Percentiles rank a stretch among this genome's conserved stretches.
These are phyloP conservation scores for Pseudozyma sp. DNA, from an alignment of 1,284 basidiomycete species.

Conservation along the genomic window DNA sequence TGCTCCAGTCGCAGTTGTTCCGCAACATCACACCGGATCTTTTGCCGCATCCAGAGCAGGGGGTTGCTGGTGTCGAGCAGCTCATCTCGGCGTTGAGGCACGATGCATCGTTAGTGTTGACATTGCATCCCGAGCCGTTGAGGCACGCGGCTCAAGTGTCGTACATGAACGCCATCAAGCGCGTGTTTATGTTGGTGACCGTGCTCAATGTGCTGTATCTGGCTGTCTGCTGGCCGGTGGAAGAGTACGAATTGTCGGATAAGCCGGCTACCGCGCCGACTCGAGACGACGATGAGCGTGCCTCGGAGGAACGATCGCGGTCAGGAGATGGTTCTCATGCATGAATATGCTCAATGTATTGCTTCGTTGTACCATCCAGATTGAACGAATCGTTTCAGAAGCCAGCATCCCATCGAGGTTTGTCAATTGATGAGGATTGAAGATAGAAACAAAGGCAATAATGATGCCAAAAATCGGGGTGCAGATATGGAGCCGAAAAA, in stretches of 20 bases:
- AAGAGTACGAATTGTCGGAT: constrained; percentile 38
- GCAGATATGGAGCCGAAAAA: background rate
- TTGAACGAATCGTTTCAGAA: background rate
- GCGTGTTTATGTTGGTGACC: constrained; percentile 86
- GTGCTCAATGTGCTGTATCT: constrained; percentile 73
- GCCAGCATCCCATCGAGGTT: too few species aligned
- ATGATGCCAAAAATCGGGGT: background rate
- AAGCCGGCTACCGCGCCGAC: constrained; percentile 20
- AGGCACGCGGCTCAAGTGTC: constrained; percentile 80
- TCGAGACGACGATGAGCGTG: background rate
- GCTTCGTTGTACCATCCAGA: background rate
- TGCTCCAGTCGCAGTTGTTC: constrained; percentile 75
- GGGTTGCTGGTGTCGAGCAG: constrained; percentile 69
- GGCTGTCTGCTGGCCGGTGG: constrained; percentile 32
- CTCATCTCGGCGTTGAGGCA: constrained; percentile 79
- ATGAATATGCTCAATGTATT: background rate
- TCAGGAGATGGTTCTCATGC: constrained; percentile 3
- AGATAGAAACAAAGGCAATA: background rate
- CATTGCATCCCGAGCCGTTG: constrained; percentile 74
- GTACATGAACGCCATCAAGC: constrained; percentile 83
- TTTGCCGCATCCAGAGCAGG: constrained; percentile 70
- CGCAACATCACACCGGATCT: constrained; percentile 74
- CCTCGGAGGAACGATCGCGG: background rate
- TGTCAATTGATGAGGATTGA: background rate
- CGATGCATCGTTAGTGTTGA: constrained; percentile 81